A percentile compares a stretch with the other conserved stretches of the same genome.
Evolutionary conservation across 192 early-diverging fungal species (phyloP).

Genomic region (Pilobolus umbonatus): DNA sequence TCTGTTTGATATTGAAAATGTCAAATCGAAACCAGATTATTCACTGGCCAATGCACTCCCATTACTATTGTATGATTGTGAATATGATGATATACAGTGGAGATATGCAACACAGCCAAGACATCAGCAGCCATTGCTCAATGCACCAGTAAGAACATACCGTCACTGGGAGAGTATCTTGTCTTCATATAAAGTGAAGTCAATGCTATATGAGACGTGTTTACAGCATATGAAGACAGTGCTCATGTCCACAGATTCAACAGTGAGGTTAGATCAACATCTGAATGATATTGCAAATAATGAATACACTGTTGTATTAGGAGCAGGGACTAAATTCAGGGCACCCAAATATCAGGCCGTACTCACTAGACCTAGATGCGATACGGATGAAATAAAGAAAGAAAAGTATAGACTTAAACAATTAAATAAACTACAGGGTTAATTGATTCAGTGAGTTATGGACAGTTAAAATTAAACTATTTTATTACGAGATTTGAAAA

Average conservation of each 20-base stretch:
- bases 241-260: too few relatives aligned
- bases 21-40: conserved; percentile 77
- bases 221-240: too few relatives aligned
- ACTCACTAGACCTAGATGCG: conserved; percentile 14
- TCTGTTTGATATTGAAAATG: conserved; percentile 61
- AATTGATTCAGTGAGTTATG: too few relatives aligned
- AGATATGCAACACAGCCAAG: conserved; percentile 39
- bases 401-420: conserved; percentile 28
- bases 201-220: conserved; percentile 37
- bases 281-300: neutral
- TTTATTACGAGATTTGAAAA: too few relatives aligned
- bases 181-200: conserved; percentile 39
- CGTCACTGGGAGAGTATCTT: conserved; percentile 43
- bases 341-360: conserved; percentile 16
- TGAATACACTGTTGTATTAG: neutral
- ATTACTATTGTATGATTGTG: conserved; percentile 85
- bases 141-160: conserved; percentile 40
- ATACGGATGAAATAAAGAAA: conserved; percentile 29
- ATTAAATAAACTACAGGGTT: neutral
- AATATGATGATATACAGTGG: conserved; percentile 63
- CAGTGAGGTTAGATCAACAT: neutral
- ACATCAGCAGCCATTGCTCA: conserved; percentile 26
- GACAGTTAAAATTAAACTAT: too few relatives aligned
- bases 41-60: conserved; percentile 88
- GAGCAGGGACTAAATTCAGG: conserved; percentile 15